phyloP scores from a whole-genome alignment of 1,139 yeast species.

The Hansenula sp. region DNA sequence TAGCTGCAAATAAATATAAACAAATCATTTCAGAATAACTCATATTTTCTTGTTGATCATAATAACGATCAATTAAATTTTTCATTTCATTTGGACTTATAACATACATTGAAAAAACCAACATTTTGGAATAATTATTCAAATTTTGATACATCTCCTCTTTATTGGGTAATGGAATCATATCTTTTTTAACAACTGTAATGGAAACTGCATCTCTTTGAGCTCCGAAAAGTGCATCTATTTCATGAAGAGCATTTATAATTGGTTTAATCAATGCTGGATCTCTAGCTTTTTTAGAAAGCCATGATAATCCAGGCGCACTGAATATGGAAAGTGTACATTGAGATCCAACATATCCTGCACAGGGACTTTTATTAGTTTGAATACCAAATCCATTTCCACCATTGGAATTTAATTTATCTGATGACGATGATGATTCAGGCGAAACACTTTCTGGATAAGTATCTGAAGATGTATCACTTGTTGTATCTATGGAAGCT shows the following conservation, averaged over 20 bases:
- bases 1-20: neutral
- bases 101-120: neutral
- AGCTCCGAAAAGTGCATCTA: conserved; percentile 15
- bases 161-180: conserved; percentile 24
- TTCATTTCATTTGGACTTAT: neutral
- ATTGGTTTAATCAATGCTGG: conserved; percentile 1
- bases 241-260: neutral
- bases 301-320: conserved; percentile 33
- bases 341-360: conserved; percentile 17
- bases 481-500: too few relatives aligned
- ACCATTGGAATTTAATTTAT: too few relatives aligned
- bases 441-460: too few relatives aligned
- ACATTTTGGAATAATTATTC: neutral
- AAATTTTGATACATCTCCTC: neutral
- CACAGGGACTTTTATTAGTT: too few relatives aligned
- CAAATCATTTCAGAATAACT: neutral
- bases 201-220: conserved; percentile 17
- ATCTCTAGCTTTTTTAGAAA: conserved; percentile 26
- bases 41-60: neutral
- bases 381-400: too few relatives aligned
- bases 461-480: too few relatives aligned
- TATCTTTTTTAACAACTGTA: conserved; percentile 20
- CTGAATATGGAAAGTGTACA: conserved; percentile 34
- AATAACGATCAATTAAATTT: neutral
- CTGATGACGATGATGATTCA: neutral